Percentiles rank a stretch among this genome's conserved stretches.
These are phyloP conservation scores for Akanthomyces uredinophilus DNA, from an alignment of 2,329 filamentous ascomycete genomes.

Conservation along the genomic window DNA sequence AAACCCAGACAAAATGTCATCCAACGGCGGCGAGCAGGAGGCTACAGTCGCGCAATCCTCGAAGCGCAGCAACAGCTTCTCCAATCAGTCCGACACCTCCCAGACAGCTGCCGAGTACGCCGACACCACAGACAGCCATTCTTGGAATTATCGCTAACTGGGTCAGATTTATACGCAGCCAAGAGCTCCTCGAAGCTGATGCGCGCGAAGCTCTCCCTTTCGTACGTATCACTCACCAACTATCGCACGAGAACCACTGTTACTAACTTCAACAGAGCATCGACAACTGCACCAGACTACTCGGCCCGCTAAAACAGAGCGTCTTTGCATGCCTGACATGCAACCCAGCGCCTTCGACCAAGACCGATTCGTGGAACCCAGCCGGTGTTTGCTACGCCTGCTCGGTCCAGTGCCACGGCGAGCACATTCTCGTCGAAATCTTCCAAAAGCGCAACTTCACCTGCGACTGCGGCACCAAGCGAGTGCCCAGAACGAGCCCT, in stretches of 20 bases:
- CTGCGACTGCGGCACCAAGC: constrained; percentile 90
- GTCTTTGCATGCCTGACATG: constrained; percentile 94
- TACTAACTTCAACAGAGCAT: constrained; percentile 63
- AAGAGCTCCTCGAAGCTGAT: constrained; percentile 88
- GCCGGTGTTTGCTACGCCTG: constrained; percentile 95
- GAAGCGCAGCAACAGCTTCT: constrained; percentile 53
- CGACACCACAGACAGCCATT: background rate
- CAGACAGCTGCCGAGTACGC: constrained; percentile 67
- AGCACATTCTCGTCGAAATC: constrained; percentile 90
- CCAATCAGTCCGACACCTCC: constrained; percentile 55
- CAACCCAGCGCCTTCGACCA: constrained; percentile 67
- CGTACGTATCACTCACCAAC: constrained; percentile 43
- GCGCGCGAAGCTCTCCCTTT: constrained; percentile 93
- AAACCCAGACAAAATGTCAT: background rate
- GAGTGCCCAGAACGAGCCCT: constrained; percentile 63
- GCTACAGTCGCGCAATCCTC: constrained; percentile 18
- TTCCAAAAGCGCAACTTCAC: constrained; percentile 94
- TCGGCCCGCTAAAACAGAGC: constrained; percentile 80
- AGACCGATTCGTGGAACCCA: constrained; percentile 45
- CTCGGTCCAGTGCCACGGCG: constrained; percentile 93
- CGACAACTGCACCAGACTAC: constrained; percentile 83
- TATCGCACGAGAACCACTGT: constrained; percentile 3
- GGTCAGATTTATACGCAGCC: constrained; percentile 74
- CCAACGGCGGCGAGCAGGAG: constrained; percentile 16
- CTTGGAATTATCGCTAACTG: background rate